These are phyloP conservation scores for Polytrichum commune DNA, from an alignment of 225 moss, liverwort and hornwort species.

Conservation along the genomic window DNA sequence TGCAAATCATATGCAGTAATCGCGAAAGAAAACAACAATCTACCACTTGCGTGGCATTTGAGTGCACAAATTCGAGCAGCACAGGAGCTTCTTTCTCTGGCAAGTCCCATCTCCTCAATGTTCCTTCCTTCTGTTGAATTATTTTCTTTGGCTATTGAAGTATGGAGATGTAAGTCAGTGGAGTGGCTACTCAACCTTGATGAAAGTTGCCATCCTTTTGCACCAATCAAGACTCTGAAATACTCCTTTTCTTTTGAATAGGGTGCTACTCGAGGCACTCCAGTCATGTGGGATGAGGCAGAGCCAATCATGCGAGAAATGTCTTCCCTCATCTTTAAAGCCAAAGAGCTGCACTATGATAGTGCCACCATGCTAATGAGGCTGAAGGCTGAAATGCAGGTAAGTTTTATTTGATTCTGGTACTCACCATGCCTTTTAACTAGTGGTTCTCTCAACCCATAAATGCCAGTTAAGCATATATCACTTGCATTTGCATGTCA, in stretches of 20 bases:
- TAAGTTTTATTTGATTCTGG: background rate
- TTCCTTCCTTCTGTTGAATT: too few relatives aligned
- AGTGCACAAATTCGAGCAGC: constrained; percentile 92
- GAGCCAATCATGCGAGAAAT: constrained; percentile 81
- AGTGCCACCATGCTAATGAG: constrained; percentile 99
- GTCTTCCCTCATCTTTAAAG: constrained; percentile 72
- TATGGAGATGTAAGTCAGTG: too few relatives aligned
- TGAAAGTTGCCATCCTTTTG: too few relatives aligned
- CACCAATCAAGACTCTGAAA: background rate
- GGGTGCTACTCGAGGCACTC: constrained; percentile 72
- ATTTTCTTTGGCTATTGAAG: too few relatives aligned
- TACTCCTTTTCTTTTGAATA: constrained; percentile 9
- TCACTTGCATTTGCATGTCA: too few relatives aligned
- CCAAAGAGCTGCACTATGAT: constrained; percentile 96
- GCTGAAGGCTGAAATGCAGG: constrained; percentile 91
- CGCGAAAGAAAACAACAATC: constrained; percentile 94
- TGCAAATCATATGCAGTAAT: constrained; percentile 97
- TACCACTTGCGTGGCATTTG: constrained; percentile 86
- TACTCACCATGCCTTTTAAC: background rate
- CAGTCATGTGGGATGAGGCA: constrained; percentile 59
- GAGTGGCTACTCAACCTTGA: too few relatives aligned
- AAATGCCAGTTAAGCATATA: too few relatives aligned
- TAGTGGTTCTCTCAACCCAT: too few relatives aligned
- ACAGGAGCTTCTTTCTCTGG: constrained; percentile 74
- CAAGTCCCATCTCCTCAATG: constrained; percentile 7